phyloP scores from a whole-genome alignment of 768 basidiomycete genomes.

The Collybia sp. region DNA sequence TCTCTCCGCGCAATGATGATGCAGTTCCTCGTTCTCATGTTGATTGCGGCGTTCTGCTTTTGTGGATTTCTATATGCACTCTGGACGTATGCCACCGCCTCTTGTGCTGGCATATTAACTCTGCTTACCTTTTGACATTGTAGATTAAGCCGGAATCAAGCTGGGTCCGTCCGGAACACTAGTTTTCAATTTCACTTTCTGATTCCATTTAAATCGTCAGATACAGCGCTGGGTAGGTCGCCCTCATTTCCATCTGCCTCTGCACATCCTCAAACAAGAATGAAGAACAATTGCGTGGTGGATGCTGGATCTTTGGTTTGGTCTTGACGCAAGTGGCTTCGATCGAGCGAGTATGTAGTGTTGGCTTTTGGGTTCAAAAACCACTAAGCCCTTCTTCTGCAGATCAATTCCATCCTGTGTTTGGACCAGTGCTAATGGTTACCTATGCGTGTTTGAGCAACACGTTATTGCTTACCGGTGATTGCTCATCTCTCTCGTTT shows the following conservation, averaged over 20 bases:
- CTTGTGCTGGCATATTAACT: background rate
- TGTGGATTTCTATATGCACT: conserved; percentile 90
- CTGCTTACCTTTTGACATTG: background rate
- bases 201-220: conserved; percentile 7
- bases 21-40: conserved; percentile 82
- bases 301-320: conserved; percentile 93
- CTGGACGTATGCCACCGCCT: conserved; percentile 55
- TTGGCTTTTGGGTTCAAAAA: background rate
- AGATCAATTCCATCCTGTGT: conserved; percentile 79
- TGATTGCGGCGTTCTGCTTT: conserved; percentile 87
- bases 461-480: conserved; percentile 85
- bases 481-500: conserved; percentile 3
- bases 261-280: background rate
- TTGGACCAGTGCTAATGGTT: conserved; percentile 90
- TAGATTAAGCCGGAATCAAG: conserved; percentile 60
- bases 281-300: conserved; percentile 75
- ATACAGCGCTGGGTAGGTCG: conserved; percentile 24
- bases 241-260: background rate
- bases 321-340: conserved; percentile 91
- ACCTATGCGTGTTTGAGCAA: conserved; percentile 91
- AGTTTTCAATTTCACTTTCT: too few species aligned
- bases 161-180: conserved; percentile 34
- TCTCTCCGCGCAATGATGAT: conserved; percentile 89
- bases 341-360: conserved; percentile 63
- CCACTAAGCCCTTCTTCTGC: background rate